Evolutionary conservation across 139 green algal genomes (phyloP), one percentile per base, ranked within the genome.

Genomic region (Chlorella sp.): DNA sequence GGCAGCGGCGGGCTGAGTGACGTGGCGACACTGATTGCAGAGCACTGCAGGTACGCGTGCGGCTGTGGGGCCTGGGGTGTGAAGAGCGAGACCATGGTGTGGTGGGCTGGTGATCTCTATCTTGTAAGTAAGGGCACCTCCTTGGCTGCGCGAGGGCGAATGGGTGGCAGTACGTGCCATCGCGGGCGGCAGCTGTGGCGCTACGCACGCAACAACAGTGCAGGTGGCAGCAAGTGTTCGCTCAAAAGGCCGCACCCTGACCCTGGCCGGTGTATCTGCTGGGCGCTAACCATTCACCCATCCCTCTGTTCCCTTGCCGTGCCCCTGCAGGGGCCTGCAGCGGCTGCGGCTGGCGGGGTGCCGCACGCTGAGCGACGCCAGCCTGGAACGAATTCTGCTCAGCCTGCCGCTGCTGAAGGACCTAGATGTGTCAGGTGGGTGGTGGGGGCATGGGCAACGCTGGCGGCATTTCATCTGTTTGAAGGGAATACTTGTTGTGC

Each of bases 391-490:
- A 0, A n/a, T 81, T 15, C 66, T 88, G 66, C 18, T 3, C 39
- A 3, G 11, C 26, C 39, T 80, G 42, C 68, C 66, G 3, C 15
- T 19, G 14, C 84, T 88, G 28, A 68, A 39, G 15, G 84, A 88
- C 0, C 68, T 88, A 28, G 84, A 88, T 76, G 39, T 88, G 4
- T 81, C 84, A 2, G 84, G 79, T 85, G 79, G 0, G 78, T 21
- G 48, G 48, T n/a, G n/a, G n/a, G n/a, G n/a, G n/a, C n/a, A n/a
- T n/a, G n/a, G n/a, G n/a, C n/a, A n/a, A n/a, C n/a, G n/a, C n/a
- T n/a, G n/a, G n/a, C n/a, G n/a, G n/a, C n/a, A n/a, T n/a, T n/a
- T n/a, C n/a, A n/a, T n/a, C n/a, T n/a, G n/a, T n/a, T n/a, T n/a
- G n/a, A n/a, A n/a, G n/a, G n/a, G n/a, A n/a, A n/a, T n/a, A n/a